Evolutionary conservation across 2,329 filamentous ascomycete genomes (phyloP), one percentile per base, ranked within the genome.

Genomic region (Eutypella sp.): DNA sequence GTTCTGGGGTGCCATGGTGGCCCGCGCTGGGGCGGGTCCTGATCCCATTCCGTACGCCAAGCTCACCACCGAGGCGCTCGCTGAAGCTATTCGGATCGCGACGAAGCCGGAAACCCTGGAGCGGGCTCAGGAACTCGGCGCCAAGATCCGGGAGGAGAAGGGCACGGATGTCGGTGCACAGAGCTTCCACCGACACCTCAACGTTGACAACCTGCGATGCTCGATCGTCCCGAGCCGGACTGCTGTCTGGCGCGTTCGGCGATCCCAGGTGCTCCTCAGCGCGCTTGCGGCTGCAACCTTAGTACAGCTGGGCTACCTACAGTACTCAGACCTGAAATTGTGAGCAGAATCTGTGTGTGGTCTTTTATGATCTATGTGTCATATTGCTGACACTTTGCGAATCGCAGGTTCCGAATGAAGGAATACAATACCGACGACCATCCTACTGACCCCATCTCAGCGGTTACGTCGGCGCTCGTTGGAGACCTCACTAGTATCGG

Each of bases 351-450:
- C 56, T 58, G 18, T 55, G 25, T 9, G 9, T 15, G 5, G 18
- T 20, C 6, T 15, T 2, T 0, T 6, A 19, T 16, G 3, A 3
- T 15, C n/a, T 7, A 9, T 13, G 2, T 18, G 9, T 20, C 36
- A 13, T 34, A 27, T 40, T 25, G 24, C 4, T 46, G 22, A 58
- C 57, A 25, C 55, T 34, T 5, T 31, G 5, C 16, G 18, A 8
- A n/a, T 34, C 7, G 4, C 29, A 79, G 76, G 16, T 76, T 76
- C 51, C 71, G 71, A 2, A 53, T 69, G 0, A 67, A 64, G 18
- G 87, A 95, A 61, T 89, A 92, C 63, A 81, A 85, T 52, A 88
- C 86, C 0, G 86, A 89, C 47, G 81, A 85, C 25, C 85, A 90
- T 38, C 89, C 89, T 0, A 82, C 79, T 57, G 89, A 93, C 53